Conservation (phyloP, 768 basidiomycete genomes). For the Leccinum uliginosum region DNA sequence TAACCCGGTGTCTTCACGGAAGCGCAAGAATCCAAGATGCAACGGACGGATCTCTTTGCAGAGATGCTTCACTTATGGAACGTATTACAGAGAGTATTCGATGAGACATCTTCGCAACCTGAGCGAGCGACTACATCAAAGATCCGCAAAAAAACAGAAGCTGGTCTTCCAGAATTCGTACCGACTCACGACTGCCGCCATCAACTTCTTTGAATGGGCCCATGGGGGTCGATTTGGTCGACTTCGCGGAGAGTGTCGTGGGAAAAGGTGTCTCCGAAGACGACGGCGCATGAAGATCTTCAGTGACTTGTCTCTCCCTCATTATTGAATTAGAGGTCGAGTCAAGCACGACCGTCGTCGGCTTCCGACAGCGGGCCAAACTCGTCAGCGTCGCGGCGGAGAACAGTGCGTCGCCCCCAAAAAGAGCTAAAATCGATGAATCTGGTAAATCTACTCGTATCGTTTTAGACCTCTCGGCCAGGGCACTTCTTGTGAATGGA, state of each 20-base stretch:
- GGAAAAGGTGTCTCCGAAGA: constrained; percentile 17
- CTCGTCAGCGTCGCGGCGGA: constrained; percentile 1
- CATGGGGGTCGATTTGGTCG: neutral
- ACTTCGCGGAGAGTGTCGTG: constrained; percentile 9
- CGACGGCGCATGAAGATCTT: neutral
- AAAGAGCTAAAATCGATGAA: constrained; percentile 7
- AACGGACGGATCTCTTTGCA: constrained; percentile 9
- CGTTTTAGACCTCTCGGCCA: no score
- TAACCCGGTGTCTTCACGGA: neutral
- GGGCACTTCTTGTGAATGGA: constrained; percentile 1
- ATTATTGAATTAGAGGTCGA: constrained; percentile 2
- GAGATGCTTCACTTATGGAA: constrained; percentile 3
- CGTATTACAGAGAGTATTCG: neutral
- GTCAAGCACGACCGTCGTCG: neutral
- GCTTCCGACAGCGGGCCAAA: neutral
- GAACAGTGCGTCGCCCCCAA: neutral
- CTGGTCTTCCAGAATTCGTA: neutral
- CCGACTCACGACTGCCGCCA: neutral
- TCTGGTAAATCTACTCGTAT: constrained; percentile 6
- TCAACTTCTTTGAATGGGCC: neutral
- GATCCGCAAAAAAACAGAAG: constrained; percentile 1
- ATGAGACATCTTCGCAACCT: neutral
- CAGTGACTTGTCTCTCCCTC: neutral
- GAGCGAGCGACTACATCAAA: neutral
- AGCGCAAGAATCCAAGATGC: constrained; percentile 2